Percentiles rank a stretch among this genome's conserved stretches.
These are phyloP conservation scores for Leccinellum luteum DNA, from an alignment of 768 basidiomycete genomes.

Conservation along the genomic window DNA sequence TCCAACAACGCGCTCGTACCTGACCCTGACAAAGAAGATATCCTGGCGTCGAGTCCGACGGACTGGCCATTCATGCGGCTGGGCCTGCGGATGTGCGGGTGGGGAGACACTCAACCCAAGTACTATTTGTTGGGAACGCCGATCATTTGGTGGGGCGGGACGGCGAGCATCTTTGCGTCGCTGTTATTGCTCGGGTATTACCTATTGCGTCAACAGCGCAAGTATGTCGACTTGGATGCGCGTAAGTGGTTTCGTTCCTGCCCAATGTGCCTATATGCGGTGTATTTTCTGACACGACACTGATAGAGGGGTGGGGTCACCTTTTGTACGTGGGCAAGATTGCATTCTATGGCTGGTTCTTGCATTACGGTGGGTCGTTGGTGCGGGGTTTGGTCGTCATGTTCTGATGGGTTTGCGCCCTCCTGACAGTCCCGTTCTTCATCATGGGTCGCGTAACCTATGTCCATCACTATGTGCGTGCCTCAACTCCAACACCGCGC, in stretches of 20 bases:
- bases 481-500: not conserved
- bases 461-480: constrained; percentile 89
- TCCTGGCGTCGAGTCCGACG: constrained; percentile 86
- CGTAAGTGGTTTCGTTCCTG: constrained; percentile 45
- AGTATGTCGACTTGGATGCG: constrained; percentile 88
- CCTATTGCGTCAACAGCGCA: constrained; percentile 79
- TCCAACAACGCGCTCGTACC: constrained; percentile 98
- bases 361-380: constrained; percentile 75
- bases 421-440: constrained; percentile 79
- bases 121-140: constrained; percentile 96
- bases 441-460: constrained; percentile 98
- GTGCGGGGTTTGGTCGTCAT: not conserved
- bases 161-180: constrained; percentile 59
- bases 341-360: constrained; percentile 85
- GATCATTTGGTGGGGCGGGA: constrained; percentile 85
- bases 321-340: constrained; percentile 92
- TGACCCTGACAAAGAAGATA: constrained; percentile 98
- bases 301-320: constrained; percentile 85
- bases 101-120: constrained; percentile 84
- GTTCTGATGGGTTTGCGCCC: not conserved
- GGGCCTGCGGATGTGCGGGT: constrained; percentile 96
- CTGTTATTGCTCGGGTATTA: constrained; percentile 61
- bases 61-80: constrained; percentile 94
- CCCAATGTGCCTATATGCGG: not conserved
- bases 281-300: not conserved